These are phyloP conservation scores for Coelastrella sp. DNA, from an alignment of 139 green algal genomes.

Conservation along the genomic window DNA sequence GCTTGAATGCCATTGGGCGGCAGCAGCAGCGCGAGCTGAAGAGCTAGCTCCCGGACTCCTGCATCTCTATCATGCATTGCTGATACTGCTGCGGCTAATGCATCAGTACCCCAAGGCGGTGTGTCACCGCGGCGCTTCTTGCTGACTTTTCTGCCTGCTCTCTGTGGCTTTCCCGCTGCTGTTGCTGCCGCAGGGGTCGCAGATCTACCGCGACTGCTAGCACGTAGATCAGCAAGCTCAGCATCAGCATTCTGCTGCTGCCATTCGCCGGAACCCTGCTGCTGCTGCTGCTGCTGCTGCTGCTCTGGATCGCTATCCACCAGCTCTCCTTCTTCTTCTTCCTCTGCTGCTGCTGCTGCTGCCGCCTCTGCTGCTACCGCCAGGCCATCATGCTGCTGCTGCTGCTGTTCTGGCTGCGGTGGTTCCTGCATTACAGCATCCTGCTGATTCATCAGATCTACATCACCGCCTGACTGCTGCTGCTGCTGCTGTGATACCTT, in stretches of 20 bases:
- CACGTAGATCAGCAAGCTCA: too few species aligned
- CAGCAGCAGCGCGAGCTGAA: conserved; percentile 27
- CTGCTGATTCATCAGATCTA: conserved; percentile 6
- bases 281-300: not conserved
- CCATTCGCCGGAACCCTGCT: not conserved
- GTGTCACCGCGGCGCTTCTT: conserved; percentile 6
- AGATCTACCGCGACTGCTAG: not conserved
- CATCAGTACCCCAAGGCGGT: not conserved
- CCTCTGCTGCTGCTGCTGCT: not conserved
- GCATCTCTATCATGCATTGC: conserved; percentile 5
- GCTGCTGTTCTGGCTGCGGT: not conserved
- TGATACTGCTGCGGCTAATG: not conserved
- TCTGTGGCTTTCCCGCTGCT: not conserved
- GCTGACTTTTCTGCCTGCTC: not conserved
- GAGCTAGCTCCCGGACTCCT: not conserved
- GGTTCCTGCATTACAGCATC: not conserved
- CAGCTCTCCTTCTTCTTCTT: not conserved
- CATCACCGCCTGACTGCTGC: not conserved
- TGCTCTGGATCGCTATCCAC: not conserved
- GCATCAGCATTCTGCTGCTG: not conserved
- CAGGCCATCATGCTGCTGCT: not conserved
- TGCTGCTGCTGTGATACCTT: not conserved
- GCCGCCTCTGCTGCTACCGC: not conserved
- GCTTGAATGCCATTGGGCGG: not conserved
- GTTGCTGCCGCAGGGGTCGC: not conserved